phyloP scores from a whole-genome alignment of 1,284 basidiomycete genomes.

The Cutaneotrichosporon sp. region DNA sequence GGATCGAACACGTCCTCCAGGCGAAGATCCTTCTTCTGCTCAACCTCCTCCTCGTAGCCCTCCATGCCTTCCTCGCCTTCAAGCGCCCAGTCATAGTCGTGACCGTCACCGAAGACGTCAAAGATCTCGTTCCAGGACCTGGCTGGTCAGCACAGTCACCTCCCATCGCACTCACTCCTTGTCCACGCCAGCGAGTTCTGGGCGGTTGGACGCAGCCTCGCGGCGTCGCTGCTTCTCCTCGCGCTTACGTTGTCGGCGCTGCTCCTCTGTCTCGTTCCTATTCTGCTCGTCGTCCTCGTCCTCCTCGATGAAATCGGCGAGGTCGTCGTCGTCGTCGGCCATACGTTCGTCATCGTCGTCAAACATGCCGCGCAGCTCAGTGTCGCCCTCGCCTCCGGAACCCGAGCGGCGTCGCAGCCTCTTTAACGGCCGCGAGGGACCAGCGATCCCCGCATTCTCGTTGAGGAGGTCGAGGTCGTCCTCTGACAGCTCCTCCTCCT shows the following conservation, averaged over 20 bases:
- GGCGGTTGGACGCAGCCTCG: slow-evolving; percentile 63
- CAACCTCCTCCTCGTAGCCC: slow-evolving; percentile 60
- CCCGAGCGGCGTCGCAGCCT: slow-evolving; percentile 40
- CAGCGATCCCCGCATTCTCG: slow-evolving; percentile 75
- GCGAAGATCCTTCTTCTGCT: slow-evolving; percentile 66
- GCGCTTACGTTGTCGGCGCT: slow-evolving; percentile 67
- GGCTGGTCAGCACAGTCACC: slow-evolving; percentile 17
- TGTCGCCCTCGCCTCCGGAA: slow-evolving; percentile 49
- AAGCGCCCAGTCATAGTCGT: slow-evolving; percentile 93
- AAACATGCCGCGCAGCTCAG: slow-evolving; percentile 44
- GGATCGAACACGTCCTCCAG: slow-evolving; percentile 98
- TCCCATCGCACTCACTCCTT: slow-evolving; percentile 67
- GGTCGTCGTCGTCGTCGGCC: slow-evolving; percentile 52
- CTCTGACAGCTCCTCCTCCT: slow-evolving; percentile 58
- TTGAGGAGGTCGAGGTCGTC: slow-evolving; percentile 91
- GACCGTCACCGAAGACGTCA: slow-evolving; percentile 94
- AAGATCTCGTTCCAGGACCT: slow-evolving; percentile 97
- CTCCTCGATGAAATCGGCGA: slow-evolving; percentile 88
- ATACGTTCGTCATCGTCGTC: slow-evolving; percentile 35
- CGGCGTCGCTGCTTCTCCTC: slow-evolving; percentile 60
- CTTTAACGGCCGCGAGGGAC: slow-evolving; percentile 47
- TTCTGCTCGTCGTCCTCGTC: slow-evolving; percentile 56
- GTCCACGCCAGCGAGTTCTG: slow-evolving; percentile 79
- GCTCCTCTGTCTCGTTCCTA: slow-evolving; percentile 66
- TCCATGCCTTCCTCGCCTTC: slow-evolving; percentile 63